Evolutionary conservation across 495 filamentous ascomycete genomes (phyloP), one percentile per base, ranked within the genome.

Genomic region (Astrothelium subdiscretum): DNA sequence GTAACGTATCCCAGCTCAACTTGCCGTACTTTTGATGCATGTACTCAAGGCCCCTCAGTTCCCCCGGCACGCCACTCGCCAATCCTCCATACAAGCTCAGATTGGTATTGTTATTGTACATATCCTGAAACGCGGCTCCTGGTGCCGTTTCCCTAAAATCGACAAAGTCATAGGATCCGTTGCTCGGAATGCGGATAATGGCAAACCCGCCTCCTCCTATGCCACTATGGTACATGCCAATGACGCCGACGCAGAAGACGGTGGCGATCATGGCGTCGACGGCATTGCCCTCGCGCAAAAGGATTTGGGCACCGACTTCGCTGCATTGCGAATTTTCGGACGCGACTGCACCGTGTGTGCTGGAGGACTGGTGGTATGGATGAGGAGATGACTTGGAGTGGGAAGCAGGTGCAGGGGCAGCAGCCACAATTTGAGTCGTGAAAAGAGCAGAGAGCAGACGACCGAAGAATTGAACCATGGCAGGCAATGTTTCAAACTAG

Each of bases 121-220:
- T 40, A 40, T 32, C 58, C n/a, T 48, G 43, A 20, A 73, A 6
- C 71, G 75, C 59, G 0, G 87, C 85, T 0, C 85, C 87, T 2
- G 91, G 90, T 1, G 91, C 91, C 0, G 85, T 86, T 72, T 96
- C 91, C 10, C 91, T 80, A 70, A 92, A 96, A 72, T 96, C 91
- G 58, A 95, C 84, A 60, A 85, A 82, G 65, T 91, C 87, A 69
- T 86, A 90, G 32, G 73, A 72, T 11, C 87, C 87, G 38, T 83
- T 74, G 3, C 78, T 74, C 29, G 82, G 78, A 26, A 15, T 38
- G 43, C 86, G 82, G 27, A 92, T 80, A 1, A 96, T 79, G 79
- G 87, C 85, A 73, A 96, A 96, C 0, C 91, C 91, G n/a, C 91
- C 91, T 3, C 91, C 91, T 2, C 90, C 90, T 38, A 95, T 85